These are phyloP conservation scores for Neurospora tetrasperma DNA, from an alignment of 495 filamentous ascomycete species.

Conservation along the genomic window DNA sequence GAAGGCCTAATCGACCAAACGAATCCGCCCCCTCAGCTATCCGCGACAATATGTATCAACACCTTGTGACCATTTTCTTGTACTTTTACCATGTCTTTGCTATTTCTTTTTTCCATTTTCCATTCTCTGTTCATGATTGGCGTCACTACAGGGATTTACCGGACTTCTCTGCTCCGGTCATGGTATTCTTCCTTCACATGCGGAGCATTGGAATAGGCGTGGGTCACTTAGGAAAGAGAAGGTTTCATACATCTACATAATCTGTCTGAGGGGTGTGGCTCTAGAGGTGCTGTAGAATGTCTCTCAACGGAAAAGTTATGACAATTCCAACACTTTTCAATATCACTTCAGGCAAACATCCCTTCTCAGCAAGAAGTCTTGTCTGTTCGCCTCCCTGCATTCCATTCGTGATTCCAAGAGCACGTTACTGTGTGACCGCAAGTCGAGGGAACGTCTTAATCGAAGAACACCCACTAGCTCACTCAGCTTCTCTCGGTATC, in stretches of 20 bases:
- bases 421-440: neutral
- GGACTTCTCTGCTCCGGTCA: constrained; percentile 2
- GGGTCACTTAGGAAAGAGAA: constrained; percentile 2
- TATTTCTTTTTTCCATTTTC: neutral
- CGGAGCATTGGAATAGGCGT: constrained; percentile 9
- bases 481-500: neutral
- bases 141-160: neutral
- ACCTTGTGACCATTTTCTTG: constrained; percentile 3
- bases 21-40: neutral
- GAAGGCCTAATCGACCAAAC: constrained; percentile 4
- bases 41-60: constrained; percentile 8
- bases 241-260: constrained; percentile 9
- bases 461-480: neutral
- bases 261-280: constrained; percentile 1
- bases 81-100: neutral
- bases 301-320: constrained; percentile 1
- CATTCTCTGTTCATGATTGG: constrained; percentile 1
- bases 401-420: neutral
- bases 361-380: neutral
- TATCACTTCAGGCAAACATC: neutral
- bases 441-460: neutral
- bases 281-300: constrained; percentile 5
- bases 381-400: neutral
- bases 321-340: neutral
- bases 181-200: constrained; percentile 6